A percentile compares a stretch with the other conserved stretches of the same genome.
These are phyloP conservation scores for Wickerhamiella parazyma DNA, from an alignment of 805 yeast genomes.

Conservation along the genomic window DNA sequence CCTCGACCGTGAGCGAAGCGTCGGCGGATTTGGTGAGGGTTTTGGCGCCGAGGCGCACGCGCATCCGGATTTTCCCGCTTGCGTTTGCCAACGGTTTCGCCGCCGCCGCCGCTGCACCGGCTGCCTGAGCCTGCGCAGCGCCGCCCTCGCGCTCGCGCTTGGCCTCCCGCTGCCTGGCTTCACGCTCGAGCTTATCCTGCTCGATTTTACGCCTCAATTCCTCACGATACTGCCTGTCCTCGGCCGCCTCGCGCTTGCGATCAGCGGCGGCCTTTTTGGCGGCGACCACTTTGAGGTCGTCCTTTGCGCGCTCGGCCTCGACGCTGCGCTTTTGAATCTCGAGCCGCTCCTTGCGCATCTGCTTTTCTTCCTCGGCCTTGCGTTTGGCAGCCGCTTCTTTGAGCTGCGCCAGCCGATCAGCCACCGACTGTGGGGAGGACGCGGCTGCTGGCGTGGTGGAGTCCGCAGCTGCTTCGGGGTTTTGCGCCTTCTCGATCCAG, in stretches of 20 bases:
- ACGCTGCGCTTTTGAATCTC: constrained; percentile 22
- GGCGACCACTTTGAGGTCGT: constrained; percentile 23
- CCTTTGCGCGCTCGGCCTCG: constrained; percentile 21
- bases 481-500: constrained; percentile 24
- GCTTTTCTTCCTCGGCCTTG: constrained; percentile 24
- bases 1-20: constrained; percentile 20
- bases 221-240: constrained; percentile 23
- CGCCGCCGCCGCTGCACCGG: constrained; percentile 10
- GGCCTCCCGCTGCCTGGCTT: constrained; percentile 13
- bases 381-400: constrained; percentile 23
- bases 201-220: constrained; percentile 25
- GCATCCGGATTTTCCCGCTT: constrained; percentile 16
- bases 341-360: constrained; percentile 21
- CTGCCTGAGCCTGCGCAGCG: not conserved
- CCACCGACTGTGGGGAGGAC: constrained; percentile 15
- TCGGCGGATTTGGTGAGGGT: constrained; percentile 20
- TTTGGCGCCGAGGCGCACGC: constrained; percentile 18
- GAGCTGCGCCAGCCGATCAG: constrained; percentile 23
- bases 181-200: constrained; percentile 25
- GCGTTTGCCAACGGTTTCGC: constrained; percentile 13
- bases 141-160: constrained; percentile 9
- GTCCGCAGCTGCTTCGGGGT: constrained; percentile 9
- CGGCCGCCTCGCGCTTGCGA: constrained; percentile 22
- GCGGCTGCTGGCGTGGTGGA: constrained; percentile 16
- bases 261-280: constrained; percentile 23